Evolutionary conservation across 768 basidiomycete genomes (phyloP), one percentile per base, ranked within the genome.

Genomic region (Leccinum obscurum): DNA sequence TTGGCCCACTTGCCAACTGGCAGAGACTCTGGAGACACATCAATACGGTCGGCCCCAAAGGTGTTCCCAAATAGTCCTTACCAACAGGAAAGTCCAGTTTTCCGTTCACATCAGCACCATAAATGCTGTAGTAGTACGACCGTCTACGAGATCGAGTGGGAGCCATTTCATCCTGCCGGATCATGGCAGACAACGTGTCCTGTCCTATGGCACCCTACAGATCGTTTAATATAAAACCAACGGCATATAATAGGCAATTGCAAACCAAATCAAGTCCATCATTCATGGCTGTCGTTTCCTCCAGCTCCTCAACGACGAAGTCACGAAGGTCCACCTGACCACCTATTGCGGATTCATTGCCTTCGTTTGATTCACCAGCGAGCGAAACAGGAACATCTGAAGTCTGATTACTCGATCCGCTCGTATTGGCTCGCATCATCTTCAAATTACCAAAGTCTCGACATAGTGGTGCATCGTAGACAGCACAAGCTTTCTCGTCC

Each of bases 161-260:
- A 24, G 81, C 75, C 61, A 83, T 74, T 72, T 91, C 90, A 63
- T 92, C 90, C 55, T 86, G 85, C 41, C 85, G 81, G 66, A 92
- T 90, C 86, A 90, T 89, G 17, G 82, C 76, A 55, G 84, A 82
- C 46, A 92, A 76, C 7, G 88, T 84, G 66, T 92, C 89, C 64
- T 91, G 88, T 17, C 87, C 82, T 54, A 91, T 87, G 7, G 66
- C 64, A n/a, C 89, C 89, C 89, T 90, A 64, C 17, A 57, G 52
- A 59, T 34, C 37, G 57, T 62, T 64, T 39, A 62, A 60, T 51
- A 56, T 34, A 54, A 52, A 52, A 49, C 20, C 34, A 52, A 7
- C 46, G 51, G 2, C 4, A 58, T 48, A 50, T 39, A 52, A 35
- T 32, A 59, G 56, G 14, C 8, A 46, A 46, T 30, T 24, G 35